A percentile compares a stretch with the other conserved stretches of the same genome.
phyloP scores from a whole-genome alignment of 2,329 filamentous ascomycete species.

The Elsinoe perseae region DNA sequence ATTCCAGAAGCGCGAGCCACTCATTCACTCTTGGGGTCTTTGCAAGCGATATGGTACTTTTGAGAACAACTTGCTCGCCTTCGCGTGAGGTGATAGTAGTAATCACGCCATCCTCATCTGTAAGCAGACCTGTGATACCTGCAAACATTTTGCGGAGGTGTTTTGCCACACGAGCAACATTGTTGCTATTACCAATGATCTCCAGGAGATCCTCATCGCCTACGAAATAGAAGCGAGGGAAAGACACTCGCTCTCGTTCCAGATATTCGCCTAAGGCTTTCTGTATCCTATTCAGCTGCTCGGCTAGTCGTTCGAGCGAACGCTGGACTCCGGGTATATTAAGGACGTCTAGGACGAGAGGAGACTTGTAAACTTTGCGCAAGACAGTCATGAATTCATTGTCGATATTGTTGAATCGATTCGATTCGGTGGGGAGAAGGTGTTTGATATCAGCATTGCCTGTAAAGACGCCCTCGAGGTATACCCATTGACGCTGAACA shows the following conservation, averaged over 20 bases:
- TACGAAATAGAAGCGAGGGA: constrained; percentile 98
- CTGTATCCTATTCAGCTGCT: constrained; percentile 96
- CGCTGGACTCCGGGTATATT: constrained; percentile 95
- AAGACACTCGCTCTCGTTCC: constrained; percentile 93
- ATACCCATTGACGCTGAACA: constrained; percentile 99
- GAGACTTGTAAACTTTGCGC: constrained; percentile 98
- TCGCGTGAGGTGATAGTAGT: constrained; percentile 93
- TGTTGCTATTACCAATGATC: constrained; percentile 99
- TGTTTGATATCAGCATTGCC: constrained; percentile 99
- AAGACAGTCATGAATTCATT: constrained; percentile 98
- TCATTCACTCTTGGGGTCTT: constrained; percentile 98
- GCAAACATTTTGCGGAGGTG: constrained; percentile 99
- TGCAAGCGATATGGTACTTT: constrained; percentile 82
- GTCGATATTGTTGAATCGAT: constrained; percentile 98
- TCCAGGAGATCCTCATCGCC: constrained; percentile 96
- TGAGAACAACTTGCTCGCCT: constrained; percentile 77
- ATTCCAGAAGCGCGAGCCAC: constrained; percentile 90
- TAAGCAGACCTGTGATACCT: constrained; percentile 78
- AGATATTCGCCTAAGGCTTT: constrained; percentile 98
- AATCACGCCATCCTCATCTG: constrained; percentile 86
- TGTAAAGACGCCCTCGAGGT: constrained; percentile 96
- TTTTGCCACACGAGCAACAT: constrained; percentile 90
- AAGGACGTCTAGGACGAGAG: constrained; percentile 89
- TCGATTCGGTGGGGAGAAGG: constrained; percentile 89
- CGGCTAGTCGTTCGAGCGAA: constrained; percentile 88